Evolutionary conservation across 2,329 filamentous ascomycete genomes (phyloP), one percentile per base, ranked within the genome.

Genomic region (Akanthomyces muscarius): DNA sequence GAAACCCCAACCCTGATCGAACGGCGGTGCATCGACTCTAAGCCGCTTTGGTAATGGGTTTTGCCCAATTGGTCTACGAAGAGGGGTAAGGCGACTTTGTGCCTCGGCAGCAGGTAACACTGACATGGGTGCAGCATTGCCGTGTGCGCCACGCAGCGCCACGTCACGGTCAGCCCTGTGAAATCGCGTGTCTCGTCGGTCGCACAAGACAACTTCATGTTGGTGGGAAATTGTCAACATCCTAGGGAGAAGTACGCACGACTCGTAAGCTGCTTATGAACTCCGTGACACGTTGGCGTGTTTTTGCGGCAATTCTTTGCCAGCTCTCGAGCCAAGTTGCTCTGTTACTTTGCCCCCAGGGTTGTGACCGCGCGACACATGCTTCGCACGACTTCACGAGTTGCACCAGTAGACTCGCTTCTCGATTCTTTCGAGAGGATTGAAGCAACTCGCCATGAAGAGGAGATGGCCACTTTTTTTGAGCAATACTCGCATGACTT

Each of bases 121-220:
- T 23, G 10, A 18, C 18, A 60, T 23, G 6, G 47, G 21, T 2
- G 16, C 18, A 33, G 10, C 25, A 52, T 18, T 60, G 47, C 57
- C 57, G 57, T 25, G n/a, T 5, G 18, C 42, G 55, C 55, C 55
- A 25, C 55, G 28, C 44, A 51, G 14, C 33, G 41, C 57, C 57
- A 52, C 47, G 47, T 60, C 47, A 60, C 18, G 57, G 54, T 45
- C 41, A 51, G 57, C 57, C 47, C 47, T 51, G 57, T 52, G 57
- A 30, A 7, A 16, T 47, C 7, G 10, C 8, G 28, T 21, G 21
- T 50, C 25, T 36, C 2, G 5, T 21, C 30, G 33, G 18, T n/a
- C n/a, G n/a, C n/a, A 5, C 11, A 13, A 21, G 30, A 38, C 30
- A 38, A 13, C 13, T 3, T 53, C 51, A 53, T 7, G 7, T 8